Evolutionary conservation across 169 alveolate species (phyloP), one percentile per base, ranked within the genome.

Genomic region (Plasmodium chabaudi): DNA sequence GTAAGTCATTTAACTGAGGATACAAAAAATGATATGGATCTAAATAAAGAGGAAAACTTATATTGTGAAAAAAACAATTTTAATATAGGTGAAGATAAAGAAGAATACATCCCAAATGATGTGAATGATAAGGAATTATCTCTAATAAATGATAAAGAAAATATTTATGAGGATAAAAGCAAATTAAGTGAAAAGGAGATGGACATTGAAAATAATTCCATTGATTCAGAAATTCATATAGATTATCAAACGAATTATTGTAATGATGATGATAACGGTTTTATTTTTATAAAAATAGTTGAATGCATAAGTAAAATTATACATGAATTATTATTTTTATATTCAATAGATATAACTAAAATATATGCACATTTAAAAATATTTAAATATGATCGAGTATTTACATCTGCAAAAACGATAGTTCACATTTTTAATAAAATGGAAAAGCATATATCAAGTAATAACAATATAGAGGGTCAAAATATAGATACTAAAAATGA

Each of bases 291-390:
- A 46, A 82, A 42, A 21, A 59, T 82, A 59, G 84, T 82, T 47
- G 90, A 82, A 82, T 82, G 68, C 12, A 82, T 82, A n/a, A 82
- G 90, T 61, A 82, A 82, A 67, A 82, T 82, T 67, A 53, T 82
- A 67, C 90, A 82, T 71, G 90, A 82, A 57, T 39, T 82, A 60
- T 47, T 82, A 53, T 82, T 82, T 57, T 82, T 82, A 23, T 82
- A 82, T 61, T 53, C 90, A 27, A 82, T 82, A 42, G 90, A 82
- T 59, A 4, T 82, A 55, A 82, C 90, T 1, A 65, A 82, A 82
- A 82, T 82, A 63, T 82, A 67, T 21, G 6, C 51, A 19, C 71
- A 82, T 68, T 57, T 82, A 60, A 82, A 82, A 51, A 47, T 67
- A 59, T 67, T 82, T 67, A 82, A 82, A 60, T 82, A 82, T 65